These are phyloP conservation scores for Globisporangium takayamanum DNA, from an alignment of 352 stramenopile species.

Conservation along the genomic window DNA sequence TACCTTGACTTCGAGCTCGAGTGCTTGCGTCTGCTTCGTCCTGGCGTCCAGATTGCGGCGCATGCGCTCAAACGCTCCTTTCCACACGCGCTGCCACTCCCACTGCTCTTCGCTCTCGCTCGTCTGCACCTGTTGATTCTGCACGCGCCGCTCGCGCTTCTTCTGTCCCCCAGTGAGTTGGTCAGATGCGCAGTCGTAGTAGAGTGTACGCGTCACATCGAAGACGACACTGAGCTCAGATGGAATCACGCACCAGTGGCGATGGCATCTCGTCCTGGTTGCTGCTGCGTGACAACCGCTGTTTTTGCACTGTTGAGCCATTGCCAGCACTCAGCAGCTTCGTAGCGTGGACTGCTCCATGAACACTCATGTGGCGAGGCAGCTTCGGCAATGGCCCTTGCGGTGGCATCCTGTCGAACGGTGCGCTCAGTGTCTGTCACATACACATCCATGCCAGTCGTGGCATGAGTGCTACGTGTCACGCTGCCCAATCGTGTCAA, in stretches of 20 bases:
- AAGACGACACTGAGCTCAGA: background rate
- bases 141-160: slow-evolving; percentile 15
- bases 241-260: too few relatives aligned
- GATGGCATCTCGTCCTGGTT: background rate
- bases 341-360: slow-evolving; percentile 18
- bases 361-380: slow-evolving; percentile 20
- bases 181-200: background rate
- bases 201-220: background rate
- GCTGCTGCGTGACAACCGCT: background rate
- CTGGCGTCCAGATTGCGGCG: slow-evolving; percentile 28
- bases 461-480: too few relatives aligned
- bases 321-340: background rate
- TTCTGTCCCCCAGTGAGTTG: background rate
- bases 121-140: slow-evolving; percentile 51
- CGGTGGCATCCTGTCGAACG: slow-evolving; percentile 58
- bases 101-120: slow-evolving; percentile 56
- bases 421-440: slow-evolving; percentile 38
- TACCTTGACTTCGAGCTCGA: slow-evolving; percentile 45
- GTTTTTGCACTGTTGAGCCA: background rate
- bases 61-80: slow-evolving; percentile 64
- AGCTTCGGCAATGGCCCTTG: slow-evolving; percentile 46
- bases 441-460: background rate
- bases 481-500: too few relatives aligned
- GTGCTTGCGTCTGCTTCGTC: slow-evolving; percentile 22
- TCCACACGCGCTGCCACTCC: slow-evolving; percentile 67